Conservation (phyloP, 345 rosid species). For the Boechera stricta region DNA sequence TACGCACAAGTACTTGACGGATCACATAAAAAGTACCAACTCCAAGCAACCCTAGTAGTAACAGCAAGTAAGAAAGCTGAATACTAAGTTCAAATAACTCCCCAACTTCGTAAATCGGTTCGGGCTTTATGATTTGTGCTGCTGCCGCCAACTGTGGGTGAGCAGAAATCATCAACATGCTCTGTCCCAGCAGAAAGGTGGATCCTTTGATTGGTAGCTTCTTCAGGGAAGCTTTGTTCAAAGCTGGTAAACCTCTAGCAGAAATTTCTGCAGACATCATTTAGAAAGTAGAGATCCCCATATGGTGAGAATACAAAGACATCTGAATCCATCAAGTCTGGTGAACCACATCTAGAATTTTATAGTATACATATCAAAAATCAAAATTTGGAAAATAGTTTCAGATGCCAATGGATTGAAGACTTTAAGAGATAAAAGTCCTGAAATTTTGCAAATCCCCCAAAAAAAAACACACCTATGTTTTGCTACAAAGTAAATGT, state of each 20-base stretch:
- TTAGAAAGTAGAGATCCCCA: neutral
- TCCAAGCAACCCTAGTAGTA: conserved; percentile 80
- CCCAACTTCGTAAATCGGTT: conserved; percentile 69
- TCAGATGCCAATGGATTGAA: neutral
- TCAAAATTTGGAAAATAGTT: neutral
- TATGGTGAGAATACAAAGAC: conserved; percentile 23
- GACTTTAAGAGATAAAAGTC: neutral
- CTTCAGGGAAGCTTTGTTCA: conserved; percentile 49
- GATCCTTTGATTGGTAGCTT: conserved; percentile 49
- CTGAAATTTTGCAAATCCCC: neutral
- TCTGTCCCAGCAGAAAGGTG: conserved; percentile 55
- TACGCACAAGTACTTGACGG: conserved; percentile 92
- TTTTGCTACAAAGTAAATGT: no score
- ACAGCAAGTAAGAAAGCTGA: conserved; percentile 85
- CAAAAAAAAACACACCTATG: no score
- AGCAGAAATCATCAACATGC: conserved; percentile 57
- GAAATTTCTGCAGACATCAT: conserved; percentile 50
- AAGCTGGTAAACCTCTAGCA: conserved; percentile 43
- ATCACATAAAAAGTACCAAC: conserved; percentile 88
- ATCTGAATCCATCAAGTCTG: neutral
- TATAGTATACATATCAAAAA: neutral
- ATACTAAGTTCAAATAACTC: conserved; percentile 90
- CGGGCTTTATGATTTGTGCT: conserved; percentile 47
- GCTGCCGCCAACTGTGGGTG: conserved; percentile 63
- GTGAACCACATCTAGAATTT: neutral